Evolutionary conservation across 192 early-diverging fungal species (phyloP).

Genomic region (Umbelopsis sp.): DNA sequence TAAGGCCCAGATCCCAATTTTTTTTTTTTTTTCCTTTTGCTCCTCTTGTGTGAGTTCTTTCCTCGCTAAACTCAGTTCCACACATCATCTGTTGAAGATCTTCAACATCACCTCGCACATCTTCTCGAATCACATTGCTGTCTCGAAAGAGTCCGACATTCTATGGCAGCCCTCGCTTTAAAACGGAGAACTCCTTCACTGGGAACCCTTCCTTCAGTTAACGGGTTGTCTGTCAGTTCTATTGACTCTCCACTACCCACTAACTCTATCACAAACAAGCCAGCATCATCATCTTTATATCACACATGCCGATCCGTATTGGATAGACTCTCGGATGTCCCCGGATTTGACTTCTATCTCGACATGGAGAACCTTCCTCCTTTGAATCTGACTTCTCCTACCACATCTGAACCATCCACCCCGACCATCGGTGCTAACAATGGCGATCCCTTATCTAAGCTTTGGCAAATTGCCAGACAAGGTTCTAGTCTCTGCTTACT

Average conservation of each 20-base stretch:
- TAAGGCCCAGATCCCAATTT: background rate
- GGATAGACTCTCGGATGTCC: conserved; percentile 70
- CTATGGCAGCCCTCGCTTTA: conserved; percentile 41
- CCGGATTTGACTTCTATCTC: conserved; percentile 68
- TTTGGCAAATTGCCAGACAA: conserved; percentile 73
- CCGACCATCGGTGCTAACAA: conserved; percentile 20
- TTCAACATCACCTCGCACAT: conserved; percentile 3
- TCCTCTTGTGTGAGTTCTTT: background rate
- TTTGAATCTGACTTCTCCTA: conserved; percentile 38
- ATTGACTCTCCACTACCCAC: conserved; percentile 43
- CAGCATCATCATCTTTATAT: conserved; percentile 60
- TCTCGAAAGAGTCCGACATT: conserved; percentile 21
- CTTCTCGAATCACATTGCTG: conserved; percentile 3
- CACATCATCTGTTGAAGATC: conserved; percentile 13
- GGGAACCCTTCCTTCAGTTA: conserved; percentile 14
- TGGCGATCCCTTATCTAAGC: conserved; percentile 67
- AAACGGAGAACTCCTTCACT: conserved; percentile 36
- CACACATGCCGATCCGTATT: conserved; percentile 70
- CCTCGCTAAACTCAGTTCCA: conserved; percentile 2
- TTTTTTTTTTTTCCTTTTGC: background rate
- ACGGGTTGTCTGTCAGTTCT: conserved; percentile 15
- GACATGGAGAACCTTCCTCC: conserved; percentile 42
- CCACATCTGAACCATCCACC: conserved; percentile 27
- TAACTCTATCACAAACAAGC: conserved; percentile 41
- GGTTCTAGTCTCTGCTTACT: conserved; percentile 70